Base-by-base conservation (phyloP, 1,284 basidiomycete genomes). In the Trichosporon ovoides region DNA sequence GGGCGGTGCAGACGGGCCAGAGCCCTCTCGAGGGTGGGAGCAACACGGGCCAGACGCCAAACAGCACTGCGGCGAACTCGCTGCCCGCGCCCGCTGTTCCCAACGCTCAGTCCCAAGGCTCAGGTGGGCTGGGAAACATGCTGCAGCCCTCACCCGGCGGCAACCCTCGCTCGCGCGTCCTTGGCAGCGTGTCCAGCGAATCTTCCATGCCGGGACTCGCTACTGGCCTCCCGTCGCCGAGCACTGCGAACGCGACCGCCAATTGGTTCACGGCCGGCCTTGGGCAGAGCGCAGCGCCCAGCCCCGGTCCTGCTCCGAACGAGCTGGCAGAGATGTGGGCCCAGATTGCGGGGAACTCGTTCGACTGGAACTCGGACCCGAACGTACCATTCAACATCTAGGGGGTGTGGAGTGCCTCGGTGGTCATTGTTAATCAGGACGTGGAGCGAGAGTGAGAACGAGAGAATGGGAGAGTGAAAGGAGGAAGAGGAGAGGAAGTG, bases 341-440 rank as follows among this genome's bases (percentile, higher is more conserved):
- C 38, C 74, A 76, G 62, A 68, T 76, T 28, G 67, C 69, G 1
- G 71, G 69, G 19, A 64, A 62, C 31, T 65, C 66, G 19, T 74
- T 73, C 53, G 72, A 76, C 63, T 76, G 74, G 74, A 66, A 68
- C 52, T 70, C 74, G 22, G 74, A 76, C 58, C 74, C 74, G 22
- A 72, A 52, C 59, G 72, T 76, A n/a, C 74, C 74, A 13, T 76
- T 76, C 63, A 71, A 70, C 38, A 71, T 75, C 24, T 72, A 57
- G 48, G 38, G 14, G 14, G 43, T 14, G 35, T 37, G 35, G 35
- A 37, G 35, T 37, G 35, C 35, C 13, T 37, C 4, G 48, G 40
- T 40, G 35, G 38, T 10, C 34, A 34, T 4, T n/a, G 24, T 7
- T 7, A 20, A 20, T 36, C 34, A 52, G 20, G 28, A 18, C 7